phyloP scores from a whole-genome alignment of 1,139 yeast genomes.

The Debaryomyces fabryi region DNA sequence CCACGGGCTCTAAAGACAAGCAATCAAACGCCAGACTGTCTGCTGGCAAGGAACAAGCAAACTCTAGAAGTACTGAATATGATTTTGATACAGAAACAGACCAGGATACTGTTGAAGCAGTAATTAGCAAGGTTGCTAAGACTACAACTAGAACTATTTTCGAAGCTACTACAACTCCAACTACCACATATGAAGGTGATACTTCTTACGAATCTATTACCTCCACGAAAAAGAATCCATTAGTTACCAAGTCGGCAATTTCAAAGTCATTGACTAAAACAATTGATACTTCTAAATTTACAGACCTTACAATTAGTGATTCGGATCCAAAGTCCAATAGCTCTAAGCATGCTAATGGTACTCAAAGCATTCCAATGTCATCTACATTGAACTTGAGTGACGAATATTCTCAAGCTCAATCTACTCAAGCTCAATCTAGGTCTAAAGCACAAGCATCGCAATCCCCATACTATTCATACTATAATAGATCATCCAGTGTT shows the following conservation, averaged over 20 bases:
- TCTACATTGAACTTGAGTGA: no score
- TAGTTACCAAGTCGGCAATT: slow-evolving; percentile 26
- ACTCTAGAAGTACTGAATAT: slow-evolving; percentile 15
- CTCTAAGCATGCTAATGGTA: background rate
- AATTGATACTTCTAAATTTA: slow-evolving; percentile 4
- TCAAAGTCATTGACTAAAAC: slow-evolving; percentile 12
- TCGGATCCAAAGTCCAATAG: background rate
- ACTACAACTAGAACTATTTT: slow-evolving; percentile 32
- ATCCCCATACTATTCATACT: background rate
- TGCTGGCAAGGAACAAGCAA: background rate
- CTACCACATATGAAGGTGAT: slow-evolving; percentile 21
- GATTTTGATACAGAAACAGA: slow-evolving; percentile 21
- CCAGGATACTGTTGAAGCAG: slow-evolving; percentile 15
- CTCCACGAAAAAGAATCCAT: slow-evolving; percentile 30
- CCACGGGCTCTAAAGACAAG: background rate
- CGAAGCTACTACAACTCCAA: slow-evolving; percentile 27
- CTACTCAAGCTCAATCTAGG: background rate
- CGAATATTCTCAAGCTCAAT: no score
- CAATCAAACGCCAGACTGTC: background rate
- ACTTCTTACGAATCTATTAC: slow-evolving; percentile 23
- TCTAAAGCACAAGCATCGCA: background rate
- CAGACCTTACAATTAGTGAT: background rate
- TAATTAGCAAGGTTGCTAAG: slow-evolving; percentile 21
- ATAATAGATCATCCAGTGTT: background rate
- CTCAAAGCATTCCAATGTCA: background rate